These are phyloP conservation scores for Cyberlindnera bimundalis DNA, from an alignment of 805 yeast species.

Conservation along the genomic window DNA sequence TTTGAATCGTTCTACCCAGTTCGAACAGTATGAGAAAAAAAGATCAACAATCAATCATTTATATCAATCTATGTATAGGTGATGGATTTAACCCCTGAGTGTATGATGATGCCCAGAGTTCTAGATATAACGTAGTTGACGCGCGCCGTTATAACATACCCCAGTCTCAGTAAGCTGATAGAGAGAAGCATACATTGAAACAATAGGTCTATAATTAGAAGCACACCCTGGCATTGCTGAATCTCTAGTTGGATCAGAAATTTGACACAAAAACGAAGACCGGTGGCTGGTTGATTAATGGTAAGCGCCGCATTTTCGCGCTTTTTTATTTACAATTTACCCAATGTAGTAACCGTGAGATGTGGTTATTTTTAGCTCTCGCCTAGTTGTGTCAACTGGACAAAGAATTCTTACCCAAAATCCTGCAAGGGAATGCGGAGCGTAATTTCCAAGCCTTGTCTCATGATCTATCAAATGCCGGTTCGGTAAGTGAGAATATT, in stretches of 20 bases:
- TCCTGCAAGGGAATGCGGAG: background rate
- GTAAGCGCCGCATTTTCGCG: background rate
- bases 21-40: too few relatives aligned
- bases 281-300: slow-evolving; percentile 3
- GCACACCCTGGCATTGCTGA: background rate
- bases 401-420: slow-evolving; percentile 5
- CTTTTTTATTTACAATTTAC: slow-evolving; percentile 1
- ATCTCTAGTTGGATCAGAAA: slow-evolving; percentile 2
- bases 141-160: too few relatives aligned
- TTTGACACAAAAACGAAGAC: slow-evolving; percentile 3
- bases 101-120: too few relatives aligned
- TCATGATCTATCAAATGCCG: background rate
- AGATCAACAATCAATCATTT: too few relatives aligned
- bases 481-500: too few relatives aligned
- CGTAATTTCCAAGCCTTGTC: background rate
- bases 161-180: too few relatives aligned
- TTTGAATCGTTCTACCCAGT: too few relatives aligned
- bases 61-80: too few relatives aligned
- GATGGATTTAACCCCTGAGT: too few relatives aligned
- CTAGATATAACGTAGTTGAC: too few relatives aligned
- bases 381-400: background rate
- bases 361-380: slow-evolving; percentile 1
- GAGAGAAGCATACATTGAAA: background rate
- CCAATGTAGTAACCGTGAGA: background rate
- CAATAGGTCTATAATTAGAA: background rate